phyloP scores from a whole-genome alignment of 768 basidiomycete species.

The Coprinopsis cinerea region DNA sequence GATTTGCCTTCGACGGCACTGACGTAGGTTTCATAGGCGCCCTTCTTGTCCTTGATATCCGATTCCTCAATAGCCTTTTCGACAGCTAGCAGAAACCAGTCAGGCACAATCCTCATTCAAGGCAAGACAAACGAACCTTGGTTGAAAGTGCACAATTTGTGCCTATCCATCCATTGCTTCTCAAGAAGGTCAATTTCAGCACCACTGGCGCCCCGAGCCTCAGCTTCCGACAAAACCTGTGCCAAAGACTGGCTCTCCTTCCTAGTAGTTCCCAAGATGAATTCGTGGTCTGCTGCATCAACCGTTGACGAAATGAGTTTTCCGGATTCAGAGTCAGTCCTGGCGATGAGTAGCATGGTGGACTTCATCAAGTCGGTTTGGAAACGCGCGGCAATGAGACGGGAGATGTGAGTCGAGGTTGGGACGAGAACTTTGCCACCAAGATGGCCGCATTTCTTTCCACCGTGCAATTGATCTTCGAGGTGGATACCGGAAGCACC shows the following conservation, averaged over 20 bases:
- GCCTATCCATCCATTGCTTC: slow-evolving; percentile 61
- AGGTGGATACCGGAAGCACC: slow-evolving; percentile 88
- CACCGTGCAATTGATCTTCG: slow-evolving; percentile 92
- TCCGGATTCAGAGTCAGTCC: slow-evolving; percentile 87
- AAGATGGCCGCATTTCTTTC: slow-evolving; percentile 93
- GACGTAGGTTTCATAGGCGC: slow-evolving; percentile 54
- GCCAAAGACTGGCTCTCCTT: slow-evolving; percentile 50
- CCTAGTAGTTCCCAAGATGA: slow-evolving; percentile 58
- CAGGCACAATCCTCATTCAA: slow-evolving; percentile 1
- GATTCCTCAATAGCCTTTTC: slow-evolving; percentile 50
- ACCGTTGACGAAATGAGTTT: slow-evolving; percentile 81
- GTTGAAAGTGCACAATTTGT: slow-evolving; percentile 77
- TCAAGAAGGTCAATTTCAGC: slow-evolving; percentile 71
- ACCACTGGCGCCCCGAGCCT: slow-evolving; percentile 55
- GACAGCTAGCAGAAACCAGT: slow-evolving; percentile 40
- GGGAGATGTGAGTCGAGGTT: slow-evolving; percentile 77
- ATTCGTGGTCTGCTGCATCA: slow-evolving; percentile 78
- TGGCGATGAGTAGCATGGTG: slow-evolving; percentile 84
- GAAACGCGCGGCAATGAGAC: slow-evolving; percentile 81
- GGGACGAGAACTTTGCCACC: slow-evolving; percentile 93
- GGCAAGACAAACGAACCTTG: slow-evolving; percentile 49
- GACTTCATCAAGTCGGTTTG: slow-evolving; percentile 88
- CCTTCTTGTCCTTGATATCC: slow-evolving; percentile 44
- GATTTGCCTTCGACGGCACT: slow-evolving; percentile 58
- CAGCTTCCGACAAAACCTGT: slow-evolving; percentile 65